Base-by-base conservation (phyloP, 805 yeast species). In the Starmerella floris region DNA sequence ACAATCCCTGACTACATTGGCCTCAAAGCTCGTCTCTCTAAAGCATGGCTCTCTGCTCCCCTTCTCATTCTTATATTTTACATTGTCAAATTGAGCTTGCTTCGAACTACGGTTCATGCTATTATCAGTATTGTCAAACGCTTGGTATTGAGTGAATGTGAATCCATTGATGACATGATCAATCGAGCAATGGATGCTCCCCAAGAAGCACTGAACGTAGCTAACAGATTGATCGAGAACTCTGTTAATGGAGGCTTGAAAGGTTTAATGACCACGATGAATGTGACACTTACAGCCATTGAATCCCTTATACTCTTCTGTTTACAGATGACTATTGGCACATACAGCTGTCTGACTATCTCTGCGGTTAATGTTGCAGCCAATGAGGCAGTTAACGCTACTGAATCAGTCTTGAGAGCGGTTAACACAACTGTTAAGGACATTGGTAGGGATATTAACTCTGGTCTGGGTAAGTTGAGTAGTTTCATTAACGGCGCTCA, bases 281-380 rank as follows among this genome's bases (percentile, higher is more conserved):
- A 66, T 1, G 44, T 76, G 37, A 52, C 74, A 10, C 56, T 83
- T 0, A 70, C 74, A 0, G 79, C 76, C 0, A 62, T 77, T 6
- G 78, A 81, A 51, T 66, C 69, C 33, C 49, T 85, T 32, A 56
- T 83, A 0, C 55, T 74, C 3, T 83, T 88, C 55, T 63, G 74
- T 6, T 62, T 88, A 8, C 84, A 85, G 26, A 53, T 88, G 49
- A 72, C 80, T 37, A 59, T 85, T 2, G 97, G 96, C 0, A 91
- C 97, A 0, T 83, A 83, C 60, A 78, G 80, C 0, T 91, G 98
- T 59, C 64, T 91, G 13, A 58, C 84, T 13, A 74, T 81, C 0
- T 77, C 91, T 4, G 74, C 85, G 0, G 66, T 87, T 5, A 77
- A 74, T 53, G 83, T 87, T 3, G 70, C 82, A 0, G 79, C 77